Percentiles rank a stretch among this genome's conserved stretches.
These are phyloP conservation scores for Cladorrhinum samala DNA, from an alignment of 495 filamentous ascomycete species.

Conservation along the genomic window DNA sequence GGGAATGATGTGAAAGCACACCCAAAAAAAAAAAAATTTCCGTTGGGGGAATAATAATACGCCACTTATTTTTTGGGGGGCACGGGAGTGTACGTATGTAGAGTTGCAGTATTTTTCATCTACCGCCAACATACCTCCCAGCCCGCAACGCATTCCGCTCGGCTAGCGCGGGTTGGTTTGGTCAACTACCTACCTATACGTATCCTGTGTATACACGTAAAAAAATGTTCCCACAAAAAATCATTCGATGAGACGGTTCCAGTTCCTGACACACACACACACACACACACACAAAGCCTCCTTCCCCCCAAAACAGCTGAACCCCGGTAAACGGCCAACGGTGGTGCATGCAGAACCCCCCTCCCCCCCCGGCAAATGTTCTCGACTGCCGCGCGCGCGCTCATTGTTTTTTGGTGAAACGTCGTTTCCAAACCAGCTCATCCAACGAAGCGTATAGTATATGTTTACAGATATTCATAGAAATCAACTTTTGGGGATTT, in stretches of 20 bases:
- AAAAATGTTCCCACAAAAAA: background rate
- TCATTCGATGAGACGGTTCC: background rate
- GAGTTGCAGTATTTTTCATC: too few relatives aligned
- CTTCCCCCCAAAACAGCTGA: background rate
- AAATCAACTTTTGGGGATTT: background rate
- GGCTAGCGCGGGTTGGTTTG: too few relatives aligned
- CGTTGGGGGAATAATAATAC: too few relatives aligned
- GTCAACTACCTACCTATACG: too few relatives aligned
- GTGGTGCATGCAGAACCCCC: background rate
- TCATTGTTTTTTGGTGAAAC: slow-evolving; percentile 4
- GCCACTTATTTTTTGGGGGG: too few relatives aligned
- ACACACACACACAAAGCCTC: too few relatives aligned
- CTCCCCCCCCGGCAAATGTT: background rate
- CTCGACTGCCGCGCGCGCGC: slow-evolving; percentile 2
- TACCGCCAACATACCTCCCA: too few relatives aligned
- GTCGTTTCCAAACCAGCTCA: slow-evolving; percentile 2
- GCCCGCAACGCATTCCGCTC: too few relatives aligned
- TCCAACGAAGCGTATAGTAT: background rate
- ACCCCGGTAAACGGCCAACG: background rate
- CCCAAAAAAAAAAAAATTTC: too few relatives aligned
- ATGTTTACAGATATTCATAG: too few relatives aligned
- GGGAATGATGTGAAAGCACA: too few relatives aligned
- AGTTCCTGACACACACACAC: background rate
- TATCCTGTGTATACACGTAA: background rate
- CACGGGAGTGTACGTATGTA: too few relatives aligned